Conservation (phyloP, 2,329 filamentous ascomycete genomes). For the Clonostachys rhizophaga region DNA sequence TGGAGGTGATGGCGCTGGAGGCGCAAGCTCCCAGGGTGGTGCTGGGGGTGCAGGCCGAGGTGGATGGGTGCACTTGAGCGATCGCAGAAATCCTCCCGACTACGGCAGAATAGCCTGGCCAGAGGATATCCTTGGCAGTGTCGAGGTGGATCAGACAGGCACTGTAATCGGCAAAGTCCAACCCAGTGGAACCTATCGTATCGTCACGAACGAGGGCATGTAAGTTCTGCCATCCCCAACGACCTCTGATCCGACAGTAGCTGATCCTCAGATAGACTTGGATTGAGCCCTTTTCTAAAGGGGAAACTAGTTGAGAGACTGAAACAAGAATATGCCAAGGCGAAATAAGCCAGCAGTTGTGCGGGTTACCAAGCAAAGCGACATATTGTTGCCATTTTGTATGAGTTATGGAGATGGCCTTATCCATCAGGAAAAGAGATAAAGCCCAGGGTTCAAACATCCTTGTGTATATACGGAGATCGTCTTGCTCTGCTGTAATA, state of each 20-base stretch:
- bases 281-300: constrained; percentile 47
- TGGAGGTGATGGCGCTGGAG: constrained; percentile 42
- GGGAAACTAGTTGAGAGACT: constrained; percentile 46
- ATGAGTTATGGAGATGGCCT: too few species aligned
- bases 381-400: too few species aligned
- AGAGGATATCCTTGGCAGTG: constrained; percentile 65
- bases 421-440: too few species aligned
- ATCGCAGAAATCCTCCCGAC: constrained; percentile 59
- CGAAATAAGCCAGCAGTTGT: constrained; percentile 1
- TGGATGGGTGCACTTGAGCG: constrained; percentile 62
- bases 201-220: constrained; percentile 64
- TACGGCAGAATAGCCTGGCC: constrained; percentile 66
- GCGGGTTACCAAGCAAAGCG: too few species aligned
- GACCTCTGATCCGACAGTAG: neutral
- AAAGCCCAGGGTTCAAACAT: too few species aligned
- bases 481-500: too few species aligned
- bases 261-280: constrained; percentile 31
- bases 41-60: constrained; percentile 55
- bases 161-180: constrained; percentile 53
- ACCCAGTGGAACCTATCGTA: constrained; percentile 57
- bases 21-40: constrained; percentile 56
- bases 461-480: too few species aligned
- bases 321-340: constrained; percentile 36
- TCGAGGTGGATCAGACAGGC: constrained; percentile 56
- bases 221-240: constrained; percentile 33